Percentiles rank a stretch among this genome's conserved stretches.
Evolutionary conservation across 176 grass and related monocot species (phyloP).

Genomic region (Ensete ventricosum): DNA sequence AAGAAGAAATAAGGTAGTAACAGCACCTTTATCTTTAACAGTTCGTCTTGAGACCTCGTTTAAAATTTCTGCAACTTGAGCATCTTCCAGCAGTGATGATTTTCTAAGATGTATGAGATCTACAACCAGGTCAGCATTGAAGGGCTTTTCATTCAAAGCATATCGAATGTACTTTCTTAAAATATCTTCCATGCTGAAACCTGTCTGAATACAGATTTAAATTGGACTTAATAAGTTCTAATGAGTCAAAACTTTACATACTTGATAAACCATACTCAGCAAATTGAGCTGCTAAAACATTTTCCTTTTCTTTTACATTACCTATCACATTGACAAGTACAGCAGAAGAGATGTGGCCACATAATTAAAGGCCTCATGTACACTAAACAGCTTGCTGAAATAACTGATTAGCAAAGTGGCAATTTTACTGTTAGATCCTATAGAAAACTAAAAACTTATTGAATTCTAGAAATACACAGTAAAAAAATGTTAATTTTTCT

Average conservation of each 20-base stretch:
- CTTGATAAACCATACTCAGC: neutral
- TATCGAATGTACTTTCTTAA: slow-evolving; percentile 94
- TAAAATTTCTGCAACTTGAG: slow-evolving; percentile 77
- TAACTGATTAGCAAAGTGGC: no score
- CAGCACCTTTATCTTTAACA: slow-evolving; percentile 73
- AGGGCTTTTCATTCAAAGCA: slow-evolving; percentile 87
- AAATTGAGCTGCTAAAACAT: neutral
- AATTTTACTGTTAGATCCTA: no score
- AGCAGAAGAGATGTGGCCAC: no score
- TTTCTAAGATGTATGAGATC: slow-evolving; percentile 91
- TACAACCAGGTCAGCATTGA: slow-evolving; percentile 53
- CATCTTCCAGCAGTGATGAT: slow-evolving; percentile 64
- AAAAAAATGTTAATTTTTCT: no score
- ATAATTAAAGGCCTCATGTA: no score
- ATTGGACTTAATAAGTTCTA: slow-evolving; percentile 5
- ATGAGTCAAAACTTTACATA: neutral
- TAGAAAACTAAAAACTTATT: no score
- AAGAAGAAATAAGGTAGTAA: slow-evolving; percentile 3
- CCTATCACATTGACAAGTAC: neutral
- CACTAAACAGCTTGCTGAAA: no score
- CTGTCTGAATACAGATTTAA: slow-evolving; percentile 51
- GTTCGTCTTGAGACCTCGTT: slow-evolving; percentile 88
- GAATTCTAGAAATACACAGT: no score
- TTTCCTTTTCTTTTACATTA: neutral
- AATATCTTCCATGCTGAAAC: slow-evolving; percentile 81